Percentiles rank a stretch among this genome's conserved stretches.
phyloP scores from a whole-genome alignment of 352 stramenopile genomes.

The Thalassiosira delicatula region DNA sequence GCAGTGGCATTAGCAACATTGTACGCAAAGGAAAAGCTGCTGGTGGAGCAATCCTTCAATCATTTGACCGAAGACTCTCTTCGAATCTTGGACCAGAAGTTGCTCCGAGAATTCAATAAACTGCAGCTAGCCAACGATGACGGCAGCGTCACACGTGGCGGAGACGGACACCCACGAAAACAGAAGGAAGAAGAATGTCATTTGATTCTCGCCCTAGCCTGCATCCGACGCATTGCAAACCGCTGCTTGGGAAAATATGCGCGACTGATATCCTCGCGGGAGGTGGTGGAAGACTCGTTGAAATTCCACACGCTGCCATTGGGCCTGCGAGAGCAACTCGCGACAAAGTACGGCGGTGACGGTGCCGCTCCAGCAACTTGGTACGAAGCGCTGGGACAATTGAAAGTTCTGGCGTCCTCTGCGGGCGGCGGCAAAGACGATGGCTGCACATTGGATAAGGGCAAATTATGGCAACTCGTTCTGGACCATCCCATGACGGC shows the following conservation, averaged over 20 bases:
- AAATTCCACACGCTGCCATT: slow-evolving; percentile 48
- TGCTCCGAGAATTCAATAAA: slow-evolving; percentile 25
- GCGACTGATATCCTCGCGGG: slow-evolving; percentile 1
- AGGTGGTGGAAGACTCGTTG: slow-evolving; percentile 55
- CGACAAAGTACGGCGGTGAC: slow-evolving; percentile 27
- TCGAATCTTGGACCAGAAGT: slow-evolving; percentile 10
- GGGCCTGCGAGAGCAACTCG: slow-evolving; percentile 48
- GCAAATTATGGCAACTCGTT: slow-evolving; percentile 53
- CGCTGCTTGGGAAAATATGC: slow-evolving; percentile 54
- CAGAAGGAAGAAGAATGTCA: slow-evolving; percentile 28
- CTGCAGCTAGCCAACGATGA: too few species aligned
- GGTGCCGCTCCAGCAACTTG: slow-evolving; percentile 25
- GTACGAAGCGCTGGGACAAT: slow-evolving; percentile 57
- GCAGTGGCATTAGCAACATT: slow-evolving; percentile 36
- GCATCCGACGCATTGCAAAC: slow-evolving; percentile 49
- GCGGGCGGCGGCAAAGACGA: background rate
- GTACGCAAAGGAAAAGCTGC: slow-evolving; percentile 36
- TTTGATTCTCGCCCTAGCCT: slow-evolving; percentile 41
- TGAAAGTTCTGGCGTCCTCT: slow-evolving; percentile 18
- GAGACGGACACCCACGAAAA: background rate
- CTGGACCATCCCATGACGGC: slow-evolving; percentile 65
- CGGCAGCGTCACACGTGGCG: background rate
- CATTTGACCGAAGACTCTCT: slow-evolving; percentile 27
- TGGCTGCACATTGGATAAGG: slow-evolving; percentile 7
- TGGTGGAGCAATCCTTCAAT: slow-evolving; percentile 26